Conservation (phyloP, 257 asterid genomes). For the Nemophila menziesii region DNA sequence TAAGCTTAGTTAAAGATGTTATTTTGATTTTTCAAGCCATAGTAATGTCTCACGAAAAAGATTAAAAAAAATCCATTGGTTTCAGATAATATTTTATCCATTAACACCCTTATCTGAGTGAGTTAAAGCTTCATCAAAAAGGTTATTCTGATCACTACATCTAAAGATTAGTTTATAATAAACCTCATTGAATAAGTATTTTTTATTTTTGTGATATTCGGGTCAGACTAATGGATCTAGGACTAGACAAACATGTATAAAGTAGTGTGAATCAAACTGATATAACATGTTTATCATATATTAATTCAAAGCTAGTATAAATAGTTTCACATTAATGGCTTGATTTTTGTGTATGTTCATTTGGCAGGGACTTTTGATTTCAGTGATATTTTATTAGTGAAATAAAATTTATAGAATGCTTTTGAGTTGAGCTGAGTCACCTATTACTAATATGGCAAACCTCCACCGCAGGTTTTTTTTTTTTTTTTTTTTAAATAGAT, state of each 20-base stretch:
- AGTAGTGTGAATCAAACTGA: too few species aligned
- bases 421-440: constrained; percentile 51
- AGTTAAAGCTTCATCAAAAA: not conserved
- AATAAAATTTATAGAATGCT: constrained; percentile 24
- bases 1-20: too few species aligned
- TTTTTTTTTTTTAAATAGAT: too few species aligned
- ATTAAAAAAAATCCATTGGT: too few species aligned
- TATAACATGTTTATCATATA: not conserved
- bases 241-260: too few species aligned
- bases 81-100: too few species aligned
- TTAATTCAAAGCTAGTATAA: not conserved
- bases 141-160: not conserved
- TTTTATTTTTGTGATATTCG: not conserved
- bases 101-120: too few species aligned
- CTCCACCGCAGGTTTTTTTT: constrained; percentile 85
- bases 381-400: constrained; percentile 16
- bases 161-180: not conserved
- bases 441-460: constrained; percentile 64
- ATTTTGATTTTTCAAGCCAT: too few species aligned
- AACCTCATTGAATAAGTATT: too few species aligned
- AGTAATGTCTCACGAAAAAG: too few species aligned
- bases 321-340: not conserved
- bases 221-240: not conserved
- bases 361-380: constrained; percentile 22
- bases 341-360: not conserved